phyloP scores from a whole-genome alignment of 1,139 yeast species.

The Hansenula lynferdii region DNA sequence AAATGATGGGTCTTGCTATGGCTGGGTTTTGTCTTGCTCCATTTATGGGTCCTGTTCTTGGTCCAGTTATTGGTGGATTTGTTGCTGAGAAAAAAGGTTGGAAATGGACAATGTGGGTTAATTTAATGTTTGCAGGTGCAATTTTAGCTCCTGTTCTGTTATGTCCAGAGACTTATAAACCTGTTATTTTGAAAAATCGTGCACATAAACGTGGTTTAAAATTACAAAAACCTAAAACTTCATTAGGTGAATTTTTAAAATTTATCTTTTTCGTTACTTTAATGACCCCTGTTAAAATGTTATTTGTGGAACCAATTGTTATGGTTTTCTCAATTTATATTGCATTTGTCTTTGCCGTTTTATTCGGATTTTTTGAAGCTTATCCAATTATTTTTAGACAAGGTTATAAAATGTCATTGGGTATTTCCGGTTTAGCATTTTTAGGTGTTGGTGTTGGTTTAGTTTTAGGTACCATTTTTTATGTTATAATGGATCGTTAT shows the following conservation, averaged over 20 bases:
- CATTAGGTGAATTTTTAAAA: constrained; percentile 28
- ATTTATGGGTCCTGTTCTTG: constrained; percentile 76
- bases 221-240: constrained; percentile 30
- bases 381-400: constrained; percentile 69
- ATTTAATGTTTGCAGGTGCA: constrained; percentile 67
- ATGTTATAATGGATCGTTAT: constrained; percentile 42
- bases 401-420: constrained; percentile 50
- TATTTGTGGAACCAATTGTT: constrained; percentile 65
- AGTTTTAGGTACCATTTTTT: constrained; percentile 45
- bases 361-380: constrained; percentile 76
- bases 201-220: constrained; percentile 55
- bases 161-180: constrained; percentile 70
- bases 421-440: constrained; percentile 64
- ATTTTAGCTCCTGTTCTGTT: constrained; percentile 50
- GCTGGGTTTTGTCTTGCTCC: constrained; percentile 67
- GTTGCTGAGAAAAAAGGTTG: constrained; percentile 65
- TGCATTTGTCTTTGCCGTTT: constrained; percentile 69
- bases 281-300: constrained; percentile 60
- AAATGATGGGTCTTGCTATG: constrained; percentile 63
- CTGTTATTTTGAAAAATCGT: constrained; percentile 49
- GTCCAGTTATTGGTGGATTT: constrained; percentile 80
- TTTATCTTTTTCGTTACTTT: constrained; percentile 41
- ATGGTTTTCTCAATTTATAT: constrained; percentile 59
- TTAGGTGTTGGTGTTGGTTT: constrained; percentile 68
- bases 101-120: constrained; percentile 80